Base-by-base conservation (phyloP, 768 basidiomycete species). In the Leccinellum albellum region DNA sequence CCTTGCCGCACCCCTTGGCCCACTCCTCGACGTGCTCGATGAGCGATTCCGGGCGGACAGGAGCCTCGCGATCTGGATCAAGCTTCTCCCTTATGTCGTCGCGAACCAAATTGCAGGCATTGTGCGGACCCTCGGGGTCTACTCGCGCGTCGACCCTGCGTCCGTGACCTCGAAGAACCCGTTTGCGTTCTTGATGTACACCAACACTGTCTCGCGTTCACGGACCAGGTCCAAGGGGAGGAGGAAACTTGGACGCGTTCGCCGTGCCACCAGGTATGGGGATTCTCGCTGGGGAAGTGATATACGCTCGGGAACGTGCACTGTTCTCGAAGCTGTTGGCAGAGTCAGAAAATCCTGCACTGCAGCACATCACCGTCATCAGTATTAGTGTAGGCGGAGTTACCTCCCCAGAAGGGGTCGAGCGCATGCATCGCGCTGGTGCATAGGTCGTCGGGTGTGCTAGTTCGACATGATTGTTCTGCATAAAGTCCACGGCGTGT, bases 301-400 rank as follows among this genome's bases (percentile, higher is more conserved):
- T 94, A 48, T 91, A 94, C 67, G 73, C 76, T 95, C 29, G 92
- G 92, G 58, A 94, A 88, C 66, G 91, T 90, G 29, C 78, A 78
- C 63, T 81, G 17, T 86, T 93, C 66, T 68, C 78, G 14, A 72
- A 71, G 40, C 68, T 91, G 45, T 73, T 92, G 50, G 68, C 70
- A 17, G 68, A 73, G 33, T 75, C 75, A 26, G 54, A 62, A 50
- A 76, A 77, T 57, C 60, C 69, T 3, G 76, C 75, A 0, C 63
- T 91, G 37, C 69, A 68, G 28, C 64, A 73, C 2, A 80, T 92
- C 54, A 74, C 75, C 50, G 75, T 94, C 54, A 81, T 94, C 47
- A 92, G n/a, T n/a, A n/a, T n/a, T n/a, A n/a, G 91, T 2, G 86
- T 88, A n/a, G 92, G 93, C 1, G 92, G 92, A 5, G 89, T 92